Evolutionary conservation across 345 rosid species (phyloP), one percentile per base, ranked within the genome.

Genomic region (Bruguiera gymnorhiza): DNA sequence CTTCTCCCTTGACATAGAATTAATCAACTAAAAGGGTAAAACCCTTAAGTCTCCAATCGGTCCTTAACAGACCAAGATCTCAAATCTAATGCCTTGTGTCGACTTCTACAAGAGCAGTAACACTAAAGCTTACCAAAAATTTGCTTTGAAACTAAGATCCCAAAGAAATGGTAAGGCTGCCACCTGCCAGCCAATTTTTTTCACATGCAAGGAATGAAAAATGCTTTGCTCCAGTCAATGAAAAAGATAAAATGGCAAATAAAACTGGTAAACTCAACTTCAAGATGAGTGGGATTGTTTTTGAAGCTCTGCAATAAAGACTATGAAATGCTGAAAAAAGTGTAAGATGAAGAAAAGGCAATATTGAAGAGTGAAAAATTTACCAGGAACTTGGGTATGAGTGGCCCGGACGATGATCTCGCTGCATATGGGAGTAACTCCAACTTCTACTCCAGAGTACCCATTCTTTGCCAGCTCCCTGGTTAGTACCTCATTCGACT

Each of bases 401-500:
- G 96, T 89, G 39, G 97, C 96, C 39, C 93, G 65, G 76, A 91
- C 89, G 79, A 91, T 91, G 74, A 89, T 91, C 74, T 91, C 96
- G 0, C 93, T 84, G 15, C 93, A 83, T 90, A 89, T 83, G 11
- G 96, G 97, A 8, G 92, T 89, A 4, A 88, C 97, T 53, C 96
- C 77, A 50, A 88, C 96, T 71, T 86, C 92, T 10, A 92, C 96
- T 16, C 97, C 97, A 13, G 96, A 89, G 87, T 92, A 88, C 2
- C 97, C 97, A 78, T 91, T 96, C 75, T 91, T 93, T 0, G 97
- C 93, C 0, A 89, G 82, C 80, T 91, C 96, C 63, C 96, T 78
- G 3, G 92, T 91, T 62, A 91, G 29, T 53, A 91, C 85, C 75
- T 91, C 93, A 60, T 87, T 91, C 4, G 89, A 78, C 71, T 91